Base-by-base conservation (phyloP, 208 protist genomes). In the Acanthamoeba healyi region DNA sequence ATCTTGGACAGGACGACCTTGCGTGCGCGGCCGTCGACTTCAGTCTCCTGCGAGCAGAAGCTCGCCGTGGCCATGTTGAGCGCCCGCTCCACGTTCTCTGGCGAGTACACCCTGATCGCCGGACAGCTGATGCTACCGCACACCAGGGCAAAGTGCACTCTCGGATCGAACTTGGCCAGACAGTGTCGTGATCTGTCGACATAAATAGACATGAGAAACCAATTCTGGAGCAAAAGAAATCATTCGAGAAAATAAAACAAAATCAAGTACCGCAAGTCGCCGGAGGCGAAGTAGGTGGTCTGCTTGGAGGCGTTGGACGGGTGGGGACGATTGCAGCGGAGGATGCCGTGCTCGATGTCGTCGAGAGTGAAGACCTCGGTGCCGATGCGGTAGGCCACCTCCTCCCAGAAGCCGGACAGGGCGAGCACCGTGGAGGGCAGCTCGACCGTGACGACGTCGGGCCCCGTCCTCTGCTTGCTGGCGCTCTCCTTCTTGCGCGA, bases 271-370 rank as follows among this genome's bases (percentile, higher is more conserved):
- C 56, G 56, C 26, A 24, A 9, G 22, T 63, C 56, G 56, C 26
- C 56, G 15, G 15, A 24, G 7, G 56, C 2, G 56, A 63, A 63
- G 56, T 63, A 63, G 56, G 15, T 63, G 24, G 56, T 63, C 24
- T 63, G 56, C 26, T 29, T 29, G 56, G 15, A 14, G 56, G 56
- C 56, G 56, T 63, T 29, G 24, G 56, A 24, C 1, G 56, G 56
- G 26, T 63, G 56, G 24, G 56, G 56, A 7, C 56, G 56, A 29
- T 63, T 63, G 22, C 24, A 24, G 15, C 56, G 36, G 19, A 44
- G n/a, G 14, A 79, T 46, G 40, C 70, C 70, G 70, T 79, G 70
- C n/a, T 79, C 70, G 32, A 79, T 79, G 40, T 79, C 70, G 70
- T 79, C 40, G 22, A 79, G 32, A 7, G 70, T 46, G 40, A 79